These are phyloP conservation scores for Globisporangium polare DNA, from an alignment of 352 stramenopile genomes.

Conservation along the genomic window DNA sequence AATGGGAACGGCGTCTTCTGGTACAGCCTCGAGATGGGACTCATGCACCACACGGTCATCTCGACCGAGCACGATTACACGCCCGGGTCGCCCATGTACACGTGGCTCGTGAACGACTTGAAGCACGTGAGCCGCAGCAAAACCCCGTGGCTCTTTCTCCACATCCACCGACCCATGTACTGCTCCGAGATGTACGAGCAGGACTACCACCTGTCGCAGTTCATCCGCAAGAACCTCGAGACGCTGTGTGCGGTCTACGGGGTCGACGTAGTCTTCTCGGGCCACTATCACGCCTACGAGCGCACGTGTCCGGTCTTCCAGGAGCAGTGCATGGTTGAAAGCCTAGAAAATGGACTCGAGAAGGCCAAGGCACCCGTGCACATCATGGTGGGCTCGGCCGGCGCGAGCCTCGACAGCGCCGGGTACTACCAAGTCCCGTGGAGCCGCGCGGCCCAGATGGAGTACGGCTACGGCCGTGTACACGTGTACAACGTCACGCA, in stretches of 20 bases:
- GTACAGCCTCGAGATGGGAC: constrained; percentile 23
- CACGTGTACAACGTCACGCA: constrained; percentile 38
- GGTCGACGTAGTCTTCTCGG: constrained; percentile 26
- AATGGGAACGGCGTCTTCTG: constrained; percentile 27
- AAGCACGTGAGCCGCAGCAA: constrained; percentile 15
- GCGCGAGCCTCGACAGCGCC: constrained; percentile 25
- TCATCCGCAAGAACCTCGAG: constrained; percentile 19
- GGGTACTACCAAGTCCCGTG: constrained; percentile 11
- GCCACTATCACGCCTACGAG: constrained; percentile 29
- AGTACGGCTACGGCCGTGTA: constrained; percentile 39
- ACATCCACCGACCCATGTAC: constrained; percentile 28
- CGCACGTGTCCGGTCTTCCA: constrained; percentile 26
- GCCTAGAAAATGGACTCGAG: neutral
- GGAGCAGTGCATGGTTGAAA: constrained; percentile 9
- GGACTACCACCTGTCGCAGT: constrained; percentile 13
- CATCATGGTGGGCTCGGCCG: constrained; percentile 45
- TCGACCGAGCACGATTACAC: constrained; percentile 25
- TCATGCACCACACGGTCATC: constrained; percentile 25
- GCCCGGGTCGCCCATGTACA: constrained; percentile 9
- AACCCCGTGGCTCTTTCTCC: constrained; percentile 26
- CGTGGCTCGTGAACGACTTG: constrained; percentile 26
- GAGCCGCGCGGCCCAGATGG: constrained; percentile 21
- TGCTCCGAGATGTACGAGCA: constrained; percentile 17
- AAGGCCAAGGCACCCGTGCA: constrained; percentile 22
- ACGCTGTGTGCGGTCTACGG: constrained; percentile 14